These are phyloP conservation scores for Jamesozyma lodderae DNA, from an alignment of 805 yeast genomes.

Conservation along the genomic window DNA sequence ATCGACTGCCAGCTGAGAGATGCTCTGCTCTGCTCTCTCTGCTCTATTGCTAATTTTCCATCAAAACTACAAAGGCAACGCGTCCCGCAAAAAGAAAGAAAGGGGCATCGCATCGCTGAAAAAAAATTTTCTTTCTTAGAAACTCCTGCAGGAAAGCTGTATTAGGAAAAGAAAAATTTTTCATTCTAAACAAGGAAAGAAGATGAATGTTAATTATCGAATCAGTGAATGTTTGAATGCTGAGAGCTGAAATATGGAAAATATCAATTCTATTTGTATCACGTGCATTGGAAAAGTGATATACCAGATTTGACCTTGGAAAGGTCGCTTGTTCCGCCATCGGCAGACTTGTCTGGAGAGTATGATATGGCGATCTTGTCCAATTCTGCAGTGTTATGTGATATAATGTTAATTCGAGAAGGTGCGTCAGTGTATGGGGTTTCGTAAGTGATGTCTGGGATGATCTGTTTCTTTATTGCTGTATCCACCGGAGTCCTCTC, in stretches of 20 bases:
- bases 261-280: not conserved
- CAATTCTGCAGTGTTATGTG: constrained; percentile 15
- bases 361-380: constrained; percentile 13
- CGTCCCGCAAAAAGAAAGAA: no score
- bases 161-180: no score
- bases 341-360: constrained; percentile 17
- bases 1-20: no score
- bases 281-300: not conserved
- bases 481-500: not conserved
- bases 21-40: no score
- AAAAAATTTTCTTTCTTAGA: no score
- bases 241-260: not conserved
- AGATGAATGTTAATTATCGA: not conserved
- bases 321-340: not conserved
- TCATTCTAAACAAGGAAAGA: no score
- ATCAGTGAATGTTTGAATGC: not conserved
- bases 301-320: not conserved
- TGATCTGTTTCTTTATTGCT: not conserved
- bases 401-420: constrained; percentile 13
- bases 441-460: not conserved
- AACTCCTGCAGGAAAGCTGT: no score
- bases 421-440: not conserved
- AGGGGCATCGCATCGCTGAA: no score
- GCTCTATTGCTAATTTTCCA: no score
- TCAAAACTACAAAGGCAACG: no score